Percentiles rank a stretch among this genome's conserved stretches.
Conservation (phyloP, 257 asterid species). For the Dorcoceras hygrometricum region DNA sequence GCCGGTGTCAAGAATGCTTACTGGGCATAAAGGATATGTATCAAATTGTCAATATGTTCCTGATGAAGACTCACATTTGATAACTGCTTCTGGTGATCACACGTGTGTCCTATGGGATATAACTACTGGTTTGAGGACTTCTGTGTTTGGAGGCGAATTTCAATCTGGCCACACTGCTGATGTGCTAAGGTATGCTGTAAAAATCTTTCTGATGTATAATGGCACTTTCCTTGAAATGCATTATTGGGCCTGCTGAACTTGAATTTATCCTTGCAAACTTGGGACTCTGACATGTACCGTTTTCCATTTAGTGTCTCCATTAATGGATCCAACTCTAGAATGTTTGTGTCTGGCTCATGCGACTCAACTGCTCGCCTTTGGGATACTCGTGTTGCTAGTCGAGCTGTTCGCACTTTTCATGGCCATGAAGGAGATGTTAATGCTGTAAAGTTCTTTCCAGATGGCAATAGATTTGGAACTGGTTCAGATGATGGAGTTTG, state of each 20-base stretch:
- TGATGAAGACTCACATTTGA: slow-evolving; percentile 79
- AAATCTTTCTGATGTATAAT: slow-evolving; percentile 15
- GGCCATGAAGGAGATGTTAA: slow-evolving; percentile 94
- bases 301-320: slow-evolving; percentile 73
- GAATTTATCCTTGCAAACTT: background rate
- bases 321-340: slow-evolving; percentile 66
- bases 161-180: slow-evolving; percentile 96
- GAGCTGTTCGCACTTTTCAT: slow-evolving; percentile 86
- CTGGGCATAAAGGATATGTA: slow-evolving; percentile 93
- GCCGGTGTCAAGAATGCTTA: slow-evolving; percentile 78
- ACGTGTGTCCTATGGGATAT: slow-evolving; percentile 97
- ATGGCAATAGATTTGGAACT: slow-evolving; percentile 89
- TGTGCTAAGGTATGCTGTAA: slow-evolving; percentile 57
- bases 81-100: slow-evolving; percentile 95
- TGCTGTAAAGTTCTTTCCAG: slow-evolving; percentile 91
- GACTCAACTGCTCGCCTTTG: slow-evolving; percentile 92
- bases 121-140: slow-evolving; percentile 86
- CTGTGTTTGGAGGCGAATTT: slow-evolving; percentile 96
- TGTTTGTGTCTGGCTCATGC: slow-evolving; percentile 96
- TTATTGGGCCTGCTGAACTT: background rate
- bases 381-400: slow-evolving; percentile 99
- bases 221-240: background rate
- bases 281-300: slow-evolving; percentile 15
- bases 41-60: slow-evolving; percentile 97
- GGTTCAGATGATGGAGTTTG: slow-evolving; percentile 96